Base-by-base conservation (phyloP, 129 eudicot genomes). In the Centella asiatica region DNA sequence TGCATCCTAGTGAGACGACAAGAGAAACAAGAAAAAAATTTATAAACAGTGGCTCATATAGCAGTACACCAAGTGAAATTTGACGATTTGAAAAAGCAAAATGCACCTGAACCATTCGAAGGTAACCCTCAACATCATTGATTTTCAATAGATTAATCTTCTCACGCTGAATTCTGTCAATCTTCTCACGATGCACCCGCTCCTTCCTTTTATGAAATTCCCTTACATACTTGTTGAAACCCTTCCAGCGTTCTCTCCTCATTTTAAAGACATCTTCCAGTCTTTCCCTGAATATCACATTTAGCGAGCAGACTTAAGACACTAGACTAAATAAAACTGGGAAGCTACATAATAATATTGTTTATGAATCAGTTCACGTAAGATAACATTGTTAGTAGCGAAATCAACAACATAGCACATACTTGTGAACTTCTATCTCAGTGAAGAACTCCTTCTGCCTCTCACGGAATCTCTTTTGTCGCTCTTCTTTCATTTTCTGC, bases 91-190 rank as follows among this genome's bases (percentile, higher is more conserved):
- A 54, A 34, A 40, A 45, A 70, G 34, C 70, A 36, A 17, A 69
- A 40, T 64, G 68, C 70, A 92, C 98, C 98, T 92, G 82, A 67
- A 92, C 98, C 98, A 92, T 92, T 32, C 96, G 95, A 49, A 92
- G 89, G 77, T 92, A 92, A 34, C 98, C 98, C 86, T 92, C 98
- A 42, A 92, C 98, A 25, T 92, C 98, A 80, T 92, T 92, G 49
- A 92, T 82, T 76, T 92, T 92, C 63, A 92, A 71, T 22, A 92
- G 76, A 80, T 92, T 92, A 39, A 92, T 92, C 79, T 92, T 92
- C 76, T 92, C 98, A 28, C 98, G 89, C 73, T 92, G 98, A 56
- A 92, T 92, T 74, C 98, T 82, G 77, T 92, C 98, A 40, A 81
- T 87, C 80, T 92, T 92, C 76, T 92, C 98, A 23, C 98, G 83